These are phyloP conservation scores for Pythium apleroticum DNA, from an alignment of 352 stramenopile genomes.

Conservation along the genomic window DNA sequence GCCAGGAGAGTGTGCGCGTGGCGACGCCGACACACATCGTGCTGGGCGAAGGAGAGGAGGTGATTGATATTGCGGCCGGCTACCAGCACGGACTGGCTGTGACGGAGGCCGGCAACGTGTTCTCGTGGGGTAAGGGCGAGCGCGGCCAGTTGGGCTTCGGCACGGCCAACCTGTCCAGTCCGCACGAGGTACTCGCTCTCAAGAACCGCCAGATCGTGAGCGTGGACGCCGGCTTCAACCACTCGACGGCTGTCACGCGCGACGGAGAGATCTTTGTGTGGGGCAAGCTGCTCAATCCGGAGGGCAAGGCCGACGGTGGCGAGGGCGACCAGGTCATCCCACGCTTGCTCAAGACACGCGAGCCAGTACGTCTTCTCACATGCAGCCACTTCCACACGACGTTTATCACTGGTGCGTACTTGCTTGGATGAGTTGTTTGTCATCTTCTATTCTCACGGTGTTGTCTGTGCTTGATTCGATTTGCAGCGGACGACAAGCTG, in stretches of 20 bases:
- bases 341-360: conserved; percentile 66
- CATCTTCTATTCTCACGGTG: too few relatives aligned
- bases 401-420: conserved; percentile 65
- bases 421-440: background rate
- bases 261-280: conserved; percentile 84
- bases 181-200: conserved; percentile 77
- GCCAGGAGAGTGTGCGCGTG: conserved; percentile 65
- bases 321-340: conserved; percentile 73
- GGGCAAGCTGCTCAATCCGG: conserved; percentile 79
- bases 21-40: conserved; percentile 47
- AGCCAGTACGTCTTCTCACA: conserved; percentile 61
- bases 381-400: conserved; percentile 86
- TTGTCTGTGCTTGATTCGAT: background rate
- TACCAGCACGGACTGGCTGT: conserved; percentile 81
- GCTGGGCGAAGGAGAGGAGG: conserved; percentile 59
- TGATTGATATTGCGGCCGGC: conserved; percentile 68
- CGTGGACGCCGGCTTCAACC: conserved; percentile 83
- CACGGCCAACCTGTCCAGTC: conserved; percentile 65
- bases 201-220: conserved; percentile 61
- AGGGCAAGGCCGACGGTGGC: conserved; percentile 53
- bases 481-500: conserved; percentile 66
- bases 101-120: conserved; percentile 66
- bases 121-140: conserved; percentile 83
- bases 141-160: conserved; percentile 80
- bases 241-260: conserved; percentile 66